Evolutionary conservation across 2,329 filamentous ascomycete genomes (phyloP), one percentile per base, ranked within the genome.

Genomic region (Ceratocystis diversiconidia): DNA sequence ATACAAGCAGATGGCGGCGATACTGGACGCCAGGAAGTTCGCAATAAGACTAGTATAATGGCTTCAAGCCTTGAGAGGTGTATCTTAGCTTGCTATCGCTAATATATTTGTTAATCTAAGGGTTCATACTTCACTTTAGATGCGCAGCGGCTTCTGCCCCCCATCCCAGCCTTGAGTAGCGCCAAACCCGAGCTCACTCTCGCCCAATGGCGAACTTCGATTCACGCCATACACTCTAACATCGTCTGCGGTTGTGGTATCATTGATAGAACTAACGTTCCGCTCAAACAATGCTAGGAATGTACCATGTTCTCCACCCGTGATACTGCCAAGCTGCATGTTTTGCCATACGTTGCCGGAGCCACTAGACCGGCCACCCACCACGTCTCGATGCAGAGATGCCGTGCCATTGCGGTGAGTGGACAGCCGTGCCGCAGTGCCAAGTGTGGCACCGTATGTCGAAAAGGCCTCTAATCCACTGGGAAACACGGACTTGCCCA

Each of bases 361-460:
- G 17, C 81, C 79, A 61, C 79, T 79, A n/a, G 43, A 46, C 62
- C 72, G 75, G 68, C 75, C 78, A 68, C 76, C 75, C 10, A 80
- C 76, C 43, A 71, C 78, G 64, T 72, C 73, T 63, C 77, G 75
- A n/a, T 78, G 75, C 71, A 84, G 88, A 36, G 71, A 74, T 4
- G 84, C 85, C 4, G 77, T 80, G 41, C 84, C 85, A 48, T 82
- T 80, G 68, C 85, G 81, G 50, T 72, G 78, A 0, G 84, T 87
- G 1, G 70, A 72, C 8, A 84, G 71, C 2, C 68, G 69, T 7
- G 72, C 72, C 41, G 69, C 73, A 63, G 59, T 60, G 32, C 62
- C 71, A 50, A 48, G 71, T 66, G 65, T 75, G 17, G 57, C 46
- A 5, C 25, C 22, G 25, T 50, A 50, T 4, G 32, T 22, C 15